Base-by-base conservation (phyloP, 75 land plant species). In the Isoetes taiwanensis region DNA sequence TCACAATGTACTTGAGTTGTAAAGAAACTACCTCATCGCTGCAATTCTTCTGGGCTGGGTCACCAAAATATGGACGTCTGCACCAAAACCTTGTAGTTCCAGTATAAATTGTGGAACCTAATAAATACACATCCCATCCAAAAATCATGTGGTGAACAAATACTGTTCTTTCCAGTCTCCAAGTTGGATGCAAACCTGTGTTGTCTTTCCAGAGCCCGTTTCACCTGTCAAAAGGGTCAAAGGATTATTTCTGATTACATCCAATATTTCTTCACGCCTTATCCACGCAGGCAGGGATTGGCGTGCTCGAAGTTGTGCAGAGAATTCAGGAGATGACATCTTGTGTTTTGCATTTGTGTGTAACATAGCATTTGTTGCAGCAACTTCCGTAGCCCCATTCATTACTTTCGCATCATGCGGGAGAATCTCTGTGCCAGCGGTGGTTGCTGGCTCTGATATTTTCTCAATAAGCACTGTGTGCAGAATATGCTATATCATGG, bases 191-290 rank as follows among this genome's bases (percentile, higher is more conserved):
- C 54, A 43, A 28, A 70, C 72, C 72, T 70, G 72, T 26, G 72
- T 70, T 30, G 70, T 70, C 48, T 70, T 70, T 12, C 72, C 72
- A 35, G 61, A 70, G 31, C 72, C 72, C 10, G 72, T 70, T 59
- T 70, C 70, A 21, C 72, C 72, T 26, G 70, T 65, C 31, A 70
- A 39, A 29, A 70, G 54, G 11, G 58, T 35, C 16, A 70, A 67
- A 21, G 53, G 69, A 29, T 57, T 41, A 26, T 57, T 65, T n/a
- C 41, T 34, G 38, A 70, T 53, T 28, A 42, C 48, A 30, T 64
- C 60, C 38, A 70, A 43, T 55, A 70, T 58, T 24, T 56, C 37
- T 41, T 57, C 43, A 46, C 53, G 40, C 52, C 64, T 32, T 34
- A 27, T 57, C 62, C 69, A 70, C 23, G 61, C 43, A 39, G 72